phyloP scores from a whole-genome alignment of 75 land plant genomes.

The Pinus tabuliformis region DNA sequence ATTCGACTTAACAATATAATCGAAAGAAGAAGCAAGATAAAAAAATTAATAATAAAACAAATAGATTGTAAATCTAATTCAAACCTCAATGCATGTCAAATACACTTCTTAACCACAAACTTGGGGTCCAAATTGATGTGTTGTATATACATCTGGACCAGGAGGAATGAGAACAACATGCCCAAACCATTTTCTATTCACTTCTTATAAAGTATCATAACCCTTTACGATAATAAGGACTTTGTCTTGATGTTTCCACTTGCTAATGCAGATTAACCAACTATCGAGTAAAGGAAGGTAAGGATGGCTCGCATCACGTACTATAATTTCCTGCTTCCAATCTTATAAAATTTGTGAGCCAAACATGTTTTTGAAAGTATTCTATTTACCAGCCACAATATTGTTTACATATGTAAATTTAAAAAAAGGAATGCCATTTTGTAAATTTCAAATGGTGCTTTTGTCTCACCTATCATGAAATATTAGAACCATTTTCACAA shows the following conservation, averaged over 20 bases:
- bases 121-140: constrained; percentile 89
- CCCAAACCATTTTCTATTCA: constrained; percentile 82
- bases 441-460: too few relatives aligned
- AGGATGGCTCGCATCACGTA: constrained; percentile 79
- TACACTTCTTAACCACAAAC: constrained; percentile 25
- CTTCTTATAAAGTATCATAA: constrained; percentile 70
- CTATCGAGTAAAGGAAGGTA: constrained; percentile 82
- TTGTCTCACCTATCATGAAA: too few relatives aligned
- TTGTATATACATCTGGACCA: constrained; percentile 40
- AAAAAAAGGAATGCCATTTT: too few relatives aligned
- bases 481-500: too few relatives aligned
- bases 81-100: neutral
- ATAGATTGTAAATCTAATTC: neutral
- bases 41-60: neutral
- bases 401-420: too few relatives aligned
- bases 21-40: neutral
- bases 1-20: neutral
- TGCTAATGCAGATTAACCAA: constrained; percentile 79
- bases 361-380: too few relatives aligned
- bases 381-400: too few relatives aligned
- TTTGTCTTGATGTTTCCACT: constrained; percentile 56
- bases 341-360: too few relatives aligned
- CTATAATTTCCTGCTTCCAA: constrained; percentile 13
- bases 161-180: constrained; percentile 90
- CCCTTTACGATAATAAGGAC: constrained; percentile 91